Base-by-base conservation (phyloP, 1,284 basidiomycete genomes). In the Leucoagaricus sp. region DNA sequence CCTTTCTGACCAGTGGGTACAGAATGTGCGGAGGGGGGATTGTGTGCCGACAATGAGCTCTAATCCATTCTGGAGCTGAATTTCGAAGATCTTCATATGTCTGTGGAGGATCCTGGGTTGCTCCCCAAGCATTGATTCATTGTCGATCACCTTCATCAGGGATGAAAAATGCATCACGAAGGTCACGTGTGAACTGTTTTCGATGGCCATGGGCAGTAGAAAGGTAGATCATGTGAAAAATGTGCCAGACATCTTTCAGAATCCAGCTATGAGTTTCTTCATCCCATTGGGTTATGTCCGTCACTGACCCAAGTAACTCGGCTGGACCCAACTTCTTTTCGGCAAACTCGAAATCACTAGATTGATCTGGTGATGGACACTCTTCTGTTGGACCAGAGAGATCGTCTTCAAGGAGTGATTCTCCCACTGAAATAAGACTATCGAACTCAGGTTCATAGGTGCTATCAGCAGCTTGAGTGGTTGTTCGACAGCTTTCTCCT, bases 1-100 rank as follows among this genome's bases (percentile, higher is more conserved):
- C 53, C 4, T 59, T 25, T 4, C 41, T 25, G 2, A 72, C 64
- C 8, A 60, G 23, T 2, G 49, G 54, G 51, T 61, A 63, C 15
- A 72, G 59, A 12, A 60, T 57, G 36, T 69, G 63, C 3, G 66
- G 58, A 17, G 64, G 63, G 5, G 71, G 71, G 4, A 72, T 61
- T n/a, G 58, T 60, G 3, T 58, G 49, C 15, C 58, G 31, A 28
- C 63, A 62, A 31, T 45, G 65, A 10, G 41, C 29, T 59, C 61
- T 65, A 3, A 17, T 41, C 38, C 38, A 41, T 9, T 41, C 38
- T 4, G 38, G 38, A 70, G 41, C 61, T 63, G 19, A 58, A 7
- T 41, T 19, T 0, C 64, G 38, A 21, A 66, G 49, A 8, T 59
- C 21, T 0, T 64, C 60, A 61, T 65, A 72, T 19, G 54, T 54